Base-by-base conservation (phyloP, 176 grass and related monocot species). In the Triticum dicoccoides region DNA sequence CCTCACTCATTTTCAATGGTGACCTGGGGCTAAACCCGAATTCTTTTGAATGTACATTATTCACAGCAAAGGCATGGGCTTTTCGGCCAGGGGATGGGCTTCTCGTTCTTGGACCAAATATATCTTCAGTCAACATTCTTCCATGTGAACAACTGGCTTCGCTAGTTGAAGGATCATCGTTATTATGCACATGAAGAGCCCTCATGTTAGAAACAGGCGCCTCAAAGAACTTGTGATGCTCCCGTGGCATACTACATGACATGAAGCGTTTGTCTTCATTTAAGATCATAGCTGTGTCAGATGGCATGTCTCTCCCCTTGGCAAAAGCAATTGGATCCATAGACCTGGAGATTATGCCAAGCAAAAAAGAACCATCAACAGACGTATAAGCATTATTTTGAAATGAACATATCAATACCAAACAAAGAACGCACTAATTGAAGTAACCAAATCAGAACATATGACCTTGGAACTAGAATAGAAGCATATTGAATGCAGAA, bases 21-120 rank as follows among this genome's bases (percentile, higher is more conserved):
- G 89, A 95, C 62, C 83, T 83, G 65, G 88, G 83, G 77, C 88
- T 87, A 68, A 95, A 90, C 6, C 83, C 89, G 35, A 93, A 89
- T 35, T 84, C 85, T 81, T 83, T 92, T 68, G 86, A 85, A 76
- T 89, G 67, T 70, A 51, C 83, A 87, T 90, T 89, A 77, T 64
- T 87, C 63, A 84, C 29, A 51, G 84, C 51, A 78, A 87, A 86
- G 9, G 42, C 47, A 84, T 91, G 87, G 2, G 78, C 65, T 87
- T 89, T 93, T 66, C 79, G 37, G 30, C 85, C 23, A 65, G 85
- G 86, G 17, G 90, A 91, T 42, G 89, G 86, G 76, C 85, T 92
- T 80, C 89, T 89, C 1, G 90, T 78, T 85, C 80, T 94, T 85
- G 83, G 35, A 86, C 73, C 80, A 72, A 94, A 90, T n/a, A 87